These are phyloP conservation scores for Blastobotrys indianensis DNA, from an alignment of 1,139 yeast species.

Conservation along the genomic window DNA sequence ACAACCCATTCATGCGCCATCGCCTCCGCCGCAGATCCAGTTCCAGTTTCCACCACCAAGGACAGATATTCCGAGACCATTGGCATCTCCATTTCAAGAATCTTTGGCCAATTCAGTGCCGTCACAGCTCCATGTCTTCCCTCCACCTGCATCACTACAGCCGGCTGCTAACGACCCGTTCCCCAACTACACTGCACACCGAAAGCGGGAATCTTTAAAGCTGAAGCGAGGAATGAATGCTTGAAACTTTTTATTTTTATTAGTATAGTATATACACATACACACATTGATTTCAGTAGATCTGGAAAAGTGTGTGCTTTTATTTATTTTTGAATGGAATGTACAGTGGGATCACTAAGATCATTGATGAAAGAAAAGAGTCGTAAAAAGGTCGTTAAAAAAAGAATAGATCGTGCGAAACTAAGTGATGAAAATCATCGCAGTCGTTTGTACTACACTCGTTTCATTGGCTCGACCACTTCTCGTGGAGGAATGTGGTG, in stretches of 20 bases:
- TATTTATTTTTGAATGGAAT: not conserved
- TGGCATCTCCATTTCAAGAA: conserved; percentile 30
- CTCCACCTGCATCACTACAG: conserved; percentile 6
- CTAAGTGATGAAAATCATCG: too few relatives aligned
- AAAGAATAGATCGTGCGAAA: too few relatives aligned
- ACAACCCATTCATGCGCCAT: conserved; percentile 8
- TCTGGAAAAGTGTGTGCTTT: not conserved
- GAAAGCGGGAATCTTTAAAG: conserved; percentile 34
- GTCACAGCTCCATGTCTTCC: conserved; percentile 8
- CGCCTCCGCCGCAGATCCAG: conserved; percentile 10
- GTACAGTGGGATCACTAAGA: too few relatives aligned
- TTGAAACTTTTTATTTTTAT: not conserved
- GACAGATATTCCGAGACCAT: conserved; percentile 15
- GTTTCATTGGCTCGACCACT: conserved; percentile 14
- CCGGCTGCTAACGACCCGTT: not conserved
- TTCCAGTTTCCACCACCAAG: conserved; percentile 11
- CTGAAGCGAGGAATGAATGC: conserved; percentile 30
- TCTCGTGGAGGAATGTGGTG: conserved; percentile 19
- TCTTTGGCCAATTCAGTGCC: conserved; percentile 10
- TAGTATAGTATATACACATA: not conserved
- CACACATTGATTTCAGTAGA: not conserved
- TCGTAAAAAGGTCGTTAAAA: too few relatives aligned
- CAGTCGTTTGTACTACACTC: conserved; percentile 1
- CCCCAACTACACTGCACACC: conserved; percentile 21
- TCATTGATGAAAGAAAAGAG: too few relatives aligned